Base-by-base conservation (phyloP, 163 green algal species). In the Prototheca cutis region DNA sequence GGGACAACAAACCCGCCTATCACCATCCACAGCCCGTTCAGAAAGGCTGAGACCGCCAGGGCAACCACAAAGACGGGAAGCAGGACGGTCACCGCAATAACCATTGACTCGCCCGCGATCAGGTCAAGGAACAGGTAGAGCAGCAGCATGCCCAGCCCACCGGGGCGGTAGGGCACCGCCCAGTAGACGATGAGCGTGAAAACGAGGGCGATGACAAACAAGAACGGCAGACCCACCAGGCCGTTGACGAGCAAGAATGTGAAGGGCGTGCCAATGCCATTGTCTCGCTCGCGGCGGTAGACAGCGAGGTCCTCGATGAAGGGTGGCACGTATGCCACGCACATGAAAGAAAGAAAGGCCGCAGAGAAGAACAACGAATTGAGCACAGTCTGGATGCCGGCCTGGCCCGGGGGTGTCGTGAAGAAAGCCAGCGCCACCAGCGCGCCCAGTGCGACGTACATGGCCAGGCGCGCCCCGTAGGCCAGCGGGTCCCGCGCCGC, bases 91-190 rank as follows among this genome's bases (percentile, higher is more conserved):
- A 53, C 21, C 15, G 23, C 21, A 19, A 53, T 53, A 19, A 53
- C 47, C 47, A 53, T 53, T 15, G 15, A 29, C 47, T 53, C 47
- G 8, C 15, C 47, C 6, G 47, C 47, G 8, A 53, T 6, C 15
- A 53, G 47, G 47, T 53, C 47, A 19, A 53, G 47, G 47, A 53
- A 53, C 15, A 53, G 47, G 47, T 53, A 53, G 47, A 53, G 47
- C 15, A 53, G 47, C 15, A 53, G 25, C 15, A 53, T 15, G 8
- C 47, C 47, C 6, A 53, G 25, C 15, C 47, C 47, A 31, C 47
- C 47, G 8, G 21, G 13, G 47, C 47, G 47, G 47, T 53, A 53
- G 21, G 47, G 47, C 47, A 53, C 47, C 6, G 47, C 47, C 47
- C 47, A 53, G 47, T 53, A 53, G 47, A 53, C 47, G 47, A 53